phyloP scores from a whole-genome alignment of 257 asterid genomes.

The Mitragyna speciosa region DNA sequence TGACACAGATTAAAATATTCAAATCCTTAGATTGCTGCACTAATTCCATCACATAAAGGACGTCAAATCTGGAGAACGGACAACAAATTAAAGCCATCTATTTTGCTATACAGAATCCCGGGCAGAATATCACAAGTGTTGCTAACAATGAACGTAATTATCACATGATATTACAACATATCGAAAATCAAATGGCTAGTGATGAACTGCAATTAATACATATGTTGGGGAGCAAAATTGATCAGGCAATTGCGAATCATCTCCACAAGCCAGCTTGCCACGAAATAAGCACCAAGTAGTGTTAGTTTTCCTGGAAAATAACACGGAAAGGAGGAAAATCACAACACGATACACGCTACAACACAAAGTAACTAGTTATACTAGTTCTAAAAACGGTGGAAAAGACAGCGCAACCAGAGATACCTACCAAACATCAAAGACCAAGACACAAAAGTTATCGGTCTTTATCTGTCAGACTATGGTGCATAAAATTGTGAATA shows the following conservation, averaged over 20 bases:
- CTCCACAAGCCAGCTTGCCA: background rate
- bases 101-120: background rate
- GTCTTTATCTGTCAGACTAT: constrained; percentile 22
- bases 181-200: background rate
- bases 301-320: background rate
- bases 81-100: background rate
- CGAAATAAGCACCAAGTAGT: background rate
- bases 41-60: background rate
- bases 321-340: background rate
- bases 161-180: background rate
- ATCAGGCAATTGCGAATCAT: background rate
- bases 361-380: background rate
- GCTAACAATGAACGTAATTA: background rate
- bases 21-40: background rate
- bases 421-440: background rate
- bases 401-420: background rate
- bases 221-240: background rate
- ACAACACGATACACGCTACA: background rate
- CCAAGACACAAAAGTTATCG: background rate
- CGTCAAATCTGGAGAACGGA: background rate
- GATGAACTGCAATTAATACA: background rate
- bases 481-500: constrained; percentile 86
- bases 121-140: background rate
- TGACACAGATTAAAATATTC: too few relatives aligned
- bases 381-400: background rate